Evolutionary conservation across 1,139 yeast species (phyloP), one percentile per base, ranked within the genome.

Genomic region (Candida pseudocylindracea): DNA sequence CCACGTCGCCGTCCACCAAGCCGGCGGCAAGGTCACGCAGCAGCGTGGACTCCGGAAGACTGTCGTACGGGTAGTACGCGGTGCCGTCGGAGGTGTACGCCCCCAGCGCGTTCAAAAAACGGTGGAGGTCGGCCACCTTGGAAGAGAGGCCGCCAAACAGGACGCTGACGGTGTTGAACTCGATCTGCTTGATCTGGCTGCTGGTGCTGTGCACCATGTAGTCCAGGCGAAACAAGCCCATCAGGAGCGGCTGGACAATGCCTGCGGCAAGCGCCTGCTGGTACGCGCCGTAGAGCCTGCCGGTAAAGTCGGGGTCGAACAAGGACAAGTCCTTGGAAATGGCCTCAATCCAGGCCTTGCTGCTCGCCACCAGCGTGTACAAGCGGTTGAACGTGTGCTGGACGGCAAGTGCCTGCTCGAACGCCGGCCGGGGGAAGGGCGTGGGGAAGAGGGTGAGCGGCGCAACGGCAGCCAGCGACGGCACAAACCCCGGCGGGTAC

Each of bases 381-480:
- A 88, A 54, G 43, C 69, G 65, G 46, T 85, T 81, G 57, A 72
- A 88, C 10, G 54, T 46, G 33, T 57, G 53, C 46, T 83, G 93
- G n/a, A 83, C 74, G 7, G 51, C 53, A 27, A 67, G 45, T 1
- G 94, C 93, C 37, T 63, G 60, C 12, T 67, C 57, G 46, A 80
- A 85, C 33, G 78, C 70, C 2, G 46, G 35, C 38, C 54, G 60
- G 2, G 94, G 85, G 41, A 85, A 72, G 9, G 93, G 93, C 0
- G 96, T 79, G 4, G 98, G 99, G 45, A 63, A 81, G 30, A 85
- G 46, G 1, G 98, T 85, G 10, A 81, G 70, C 24, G 98, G 96
- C 3, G 94, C 93, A 37, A 65, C 66, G 32, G 60, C 61, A 12
- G 79, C 74, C 45, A 53, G 57, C 38, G 46, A 58, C 1, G 39